A percentile compares a stretch with the other conserved stretches of the same genome.
phyloP scores from a whole-genome alignment of 495 filamentous ascomycete genomes.

The Penicillium flavigenum region DNA sequence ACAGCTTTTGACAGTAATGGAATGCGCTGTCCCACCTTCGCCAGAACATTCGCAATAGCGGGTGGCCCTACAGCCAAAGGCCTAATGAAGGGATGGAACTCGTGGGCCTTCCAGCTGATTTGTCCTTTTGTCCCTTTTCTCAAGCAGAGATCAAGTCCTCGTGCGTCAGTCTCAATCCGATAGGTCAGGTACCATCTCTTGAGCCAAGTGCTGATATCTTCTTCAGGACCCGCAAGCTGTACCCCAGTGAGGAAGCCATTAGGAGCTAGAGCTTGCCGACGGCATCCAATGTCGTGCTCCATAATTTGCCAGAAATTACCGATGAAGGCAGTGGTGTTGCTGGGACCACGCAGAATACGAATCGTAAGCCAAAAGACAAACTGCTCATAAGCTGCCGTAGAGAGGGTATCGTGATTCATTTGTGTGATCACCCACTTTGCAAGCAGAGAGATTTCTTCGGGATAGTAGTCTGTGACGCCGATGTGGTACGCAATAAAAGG shows the following conservation, averaged over 20 bases:
- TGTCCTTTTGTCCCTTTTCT: not conserved
- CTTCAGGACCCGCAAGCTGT: not conserved
- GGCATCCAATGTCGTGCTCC: not conserved
- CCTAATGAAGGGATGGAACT: not conserved
- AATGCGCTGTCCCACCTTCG: not conserved
- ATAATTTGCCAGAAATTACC: not conserved
- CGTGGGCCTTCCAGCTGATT: not conserved
- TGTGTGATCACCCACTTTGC: not conserved
- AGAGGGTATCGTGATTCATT: not conserved
- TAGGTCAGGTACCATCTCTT: not conserved
- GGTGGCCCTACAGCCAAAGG: not conserved
- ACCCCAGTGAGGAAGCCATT: not conserved
- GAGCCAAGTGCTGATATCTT: not conserved
- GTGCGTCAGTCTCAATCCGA: not conserved
- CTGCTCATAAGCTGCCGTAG: not conserved
- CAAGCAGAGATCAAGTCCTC: not conserved
- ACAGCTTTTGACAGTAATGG: not conserved
- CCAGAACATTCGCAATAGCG: not conserved
- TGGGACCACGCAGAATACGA: not conserved
- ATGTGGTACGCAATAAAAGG: slow-evolving; percentile 1
- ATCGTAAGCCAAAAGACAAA: not conserved
- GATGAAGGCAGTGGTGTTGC: slow-evolving; percentile 1
- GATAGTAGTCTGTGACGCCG: not conserved
- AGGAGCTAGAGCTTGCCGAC: not conserved
- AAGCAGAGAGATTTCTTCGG: not conserved